Conservation (phyloP, 2,329 filamentous ascomycete species). For the Corynespora cassiicola region DNA sequence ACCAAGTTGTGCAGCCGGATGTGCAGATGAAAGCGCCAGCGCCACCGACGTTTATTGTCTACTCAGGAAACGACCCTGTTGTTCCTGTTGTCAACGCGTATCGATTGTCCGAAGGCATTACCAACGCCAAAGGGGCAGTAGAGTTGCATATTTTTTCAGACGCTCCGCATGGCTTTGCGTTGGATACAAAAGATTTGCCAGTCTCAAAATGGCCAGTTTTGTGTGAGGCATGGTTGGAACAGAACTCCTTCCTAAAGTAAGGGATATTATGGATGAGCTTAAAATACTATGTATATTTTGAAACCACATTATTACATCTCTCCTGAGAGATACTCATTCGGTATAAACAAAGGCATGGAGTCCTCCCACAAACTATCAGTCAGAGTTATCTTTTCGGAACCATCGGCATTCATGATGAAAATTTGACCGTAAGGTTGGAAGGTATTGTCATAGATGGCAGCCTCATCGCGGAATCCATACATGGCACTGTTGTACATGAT, state of each 20-base stretch:
- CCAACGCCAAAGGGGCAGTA: slow-evolving; percentile 11
- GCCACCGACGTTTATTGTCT: slow-evolving; percentile 24
- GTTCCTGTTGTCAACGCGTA: slow-evolving; percentile 26
- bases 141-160: slow-evolving; percentile 28
- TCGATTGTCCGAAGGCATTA: slow-evolving; percentile 18
- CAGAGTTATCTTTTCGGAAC: slow-evolving; percentile 22
- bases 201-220: slow-evolving; percentile 19
- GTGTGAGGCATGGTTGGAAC: slow-evolving; percentile 24
- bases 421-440: slow-evolving; percentile 57
- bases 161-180: slow-evolving; percentile 26
- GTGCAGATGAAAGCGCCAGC: slow-evolving; percentile 12
- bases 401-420: slow-evolving; percentile 52
- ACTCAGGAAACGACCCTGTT: slow-evolving; percentile 22
- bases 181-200: slow-evolving; percentile 21
- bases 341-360: slow-evolving; percentile 23
- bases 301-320: too few relatives aligned
- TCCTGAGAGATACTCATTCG: slow-evolving; percentile 17
- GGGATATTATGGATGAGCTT: too few relatives aligned
- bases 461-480: slow-evolving; percentile 54
- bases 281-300: too few relatives aligned
- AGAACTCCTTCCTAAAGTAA: slow-evolving; percentile 16
- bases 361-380: slow-evolving; percentile 26
- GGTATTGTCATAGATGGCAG: slow-evolving; percentile 49
- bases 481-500: slow-evolving; percentile 52
- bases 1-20: slow-evolving; percentile 25